Evolutionary conservation across 257 asterid species (phyloP), one percentile per base, ranked within the genome.

Genomic region (Cynanchum wilfordii): DNA sequence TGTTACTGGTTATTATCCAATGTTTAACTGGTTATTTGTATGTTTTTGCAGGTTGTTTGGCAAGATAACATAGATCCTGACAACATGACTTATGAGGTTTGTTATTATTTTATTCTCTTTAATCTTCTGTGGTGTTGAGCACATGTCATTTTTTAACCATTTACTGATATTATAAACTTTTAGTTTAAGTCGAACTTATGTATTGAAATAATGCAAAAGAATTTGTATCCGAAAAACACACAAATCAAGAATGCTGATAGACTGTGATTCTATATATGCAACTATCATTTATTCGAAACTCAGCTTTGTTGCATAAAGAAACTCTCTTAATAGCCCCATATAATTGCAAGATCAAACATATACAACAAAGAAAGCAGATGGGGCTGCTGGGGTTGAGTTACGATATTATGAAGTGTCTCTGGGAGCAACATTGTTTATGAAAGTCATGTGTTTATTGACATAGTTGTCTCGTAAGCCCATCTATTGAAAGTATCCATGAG

Each of bases 61-160:
- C 85, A 89, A 81, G 96, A 92, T 80, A 88, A 88, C 54, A 75
- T 92, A 70, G 93, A 89, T 77, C 97, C 90, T 20, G 97, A 92
- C 78, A 86, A 76, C 83, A 89, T 92, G 96, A 89, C 96, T 5
- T 92, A 92, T 67, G 97, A 92, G 97, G 95, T 92, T 57, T 64
- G 73, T 22, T 68, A 68, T 68, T 49, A 11, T 9, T 6, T n/a
- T 11, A 15, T 58, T 58, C 19, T 63, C 15, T 33, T 10, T 63
- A 17, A 17, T 7, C 68, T 30, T 63, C 13, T 33, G 10, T 62
- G 44, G 13, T 29, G 67, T 63, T 63, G 68, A 5, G 20, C 25
- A 13, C 40, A 19, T 33, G 3, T 5, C 5, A 17, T 13, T 33
- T n/a, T 62, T 63, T 16, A 11, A 24, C 10, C 25, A 17, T 63